Conservation (phyloP, 2,329 filamentous ascomycete genomes). For the Juglanconis sp. region DNA sequence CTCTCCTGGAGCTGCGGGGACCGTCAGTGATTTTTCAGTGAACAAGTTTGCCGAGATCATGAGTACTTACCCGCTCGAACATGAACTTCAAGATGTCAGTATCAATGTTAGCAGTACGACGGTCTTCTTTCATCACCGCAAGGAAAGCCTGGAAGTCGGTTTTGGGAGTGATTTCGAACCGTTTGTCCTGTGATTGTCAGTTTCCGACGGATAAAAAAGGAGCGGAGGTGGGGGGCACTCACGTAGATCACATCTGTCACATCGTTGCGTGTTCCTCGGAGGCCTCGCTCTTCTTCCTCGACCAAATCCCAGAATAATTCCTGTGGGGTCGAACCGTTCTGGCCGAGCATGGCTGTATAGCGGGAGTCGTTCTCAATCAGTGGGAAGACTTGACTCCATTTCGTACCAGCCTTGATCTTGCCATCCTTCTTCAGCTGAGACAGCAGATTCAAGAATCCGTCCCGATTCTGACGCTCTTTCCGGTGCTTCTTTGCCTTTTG, state of each 20-base stretch:
- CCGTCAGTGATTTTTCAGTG: slow-evolving; percentile 22
- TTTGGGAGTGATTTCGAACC: slow-evolving; percentile 82
- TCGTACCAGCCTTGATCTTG: slow-evolving; percentile 83
- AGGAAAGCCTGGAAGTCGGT: slow-evolving; percentile 89
- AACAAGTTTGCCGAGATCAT: not conserved
- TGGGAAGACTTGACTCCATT: slow-evolving; percentile 80
- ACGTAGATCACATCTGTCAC: slow-evolving; percentile 87
- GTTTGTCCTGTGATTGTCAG: slow-evolving; percentile 68
- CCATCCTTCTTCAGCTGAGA: slow-evolving; percentile 69
- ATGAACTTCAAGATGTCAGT: slow-evolving; percentile 75
- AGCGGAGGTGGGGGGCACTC: slow-evolving; percentile 33
- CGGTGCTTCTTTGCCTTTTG: slow-evolving; percentile 79
- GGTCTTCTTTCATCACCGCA: slow-evolving; percentile 77
- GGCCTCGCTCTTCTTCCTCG: slow-evolving; percentile 87
- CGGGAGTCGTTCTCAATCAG: slow-evolving; percentile 76
- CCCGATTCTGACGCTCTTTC: slow-evolving; percentile 80
- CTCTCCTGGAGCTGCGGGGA: slow-evolving; percentile 71
- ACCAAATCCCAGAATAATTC: slow-evolving; percentile 95
- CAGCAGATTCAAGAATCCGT: slow-evolving; percentile 73
- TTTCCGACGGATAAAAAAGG: slow-evolving; percentile 15
- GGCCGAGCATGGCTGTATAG: slow-evolving; percentile 79
- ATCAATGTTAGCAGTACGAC: slow-evolving; percentile 83
- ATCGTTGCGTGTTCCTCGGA: slow-evolving; percentile 77
- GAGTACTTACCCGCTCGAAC: slow-evolving; percentile 67
- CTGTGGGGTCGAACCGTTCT: slow-evolving; percentile 78